Conservation (phyloP, 352 stramenopile genomes). For the Phytopythium ostracodes region DNA sequence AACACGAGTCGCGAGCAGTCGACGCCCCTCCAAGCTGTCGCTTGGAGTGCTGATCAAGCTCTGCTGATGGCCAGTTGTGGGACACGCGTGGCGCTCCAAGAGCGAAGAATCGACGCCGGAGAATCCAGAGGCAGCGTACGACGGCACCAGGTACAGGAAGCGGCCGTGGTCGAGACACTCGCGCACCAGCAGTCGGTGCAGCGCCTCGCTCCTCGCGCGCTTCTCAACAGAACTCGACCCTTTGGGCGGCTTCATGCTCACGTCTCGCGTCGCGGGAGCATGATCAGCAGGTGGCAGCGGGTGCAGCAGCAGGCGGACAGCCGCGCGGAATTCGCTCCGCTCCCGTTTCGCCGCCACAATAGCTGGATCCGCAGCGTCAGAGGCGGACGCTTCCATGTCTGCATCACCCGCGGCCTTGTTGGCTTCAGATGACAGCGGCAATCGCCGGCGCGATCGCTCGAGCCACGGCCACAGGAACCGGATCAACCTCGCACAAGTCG, state of each 20-base stretch:
- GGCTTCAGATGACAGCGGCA: background rate
- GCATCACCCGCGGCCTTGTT: background rate
- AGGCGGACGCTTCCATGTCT: background rate
- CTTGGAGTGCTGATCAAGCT: background rate
- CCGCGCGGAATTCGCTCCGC: conserved; percentile 19
- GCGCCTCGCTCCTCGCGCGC: conserved; percentile 21
- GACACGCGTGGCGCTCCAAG: background rate
- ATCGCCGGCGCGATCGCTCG: conserved; percentile 11
- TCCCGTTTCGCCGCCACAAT: background rate
- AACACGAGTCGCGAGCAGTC: conserved; percentile 30
- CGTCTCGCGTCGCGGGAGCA: conserved; percentile 7
- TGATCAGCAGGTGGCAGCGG: conserved; percentile 13
- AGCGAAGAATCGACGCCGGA: background rate
- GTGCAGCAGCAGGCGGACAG: conserved; percentile 37
- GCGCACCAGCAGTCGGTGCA: conserved; percentile 45
- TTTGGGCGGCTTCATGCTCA: background rate
- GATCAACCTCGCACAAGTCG: conserved; percentile 29
- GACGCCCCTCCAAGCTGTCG: conserved; percentile 20
- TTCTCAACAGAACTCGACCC: conserved; percentile 12
- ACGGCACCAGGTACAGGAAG: conserved; percentile 37
- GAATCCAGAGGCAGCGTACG: conserved; percentile 10
- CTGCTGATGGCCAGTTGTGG: background rate
- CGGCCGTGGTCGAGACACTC: conserved; percentile 28
- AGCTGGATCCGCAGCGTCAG: background rate
- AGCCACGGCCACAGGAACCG: conserved; percentile 64